Evolutionary conservation across 371 early-diverging fungal genomes (phyloP).

Genomic region (Caulochytrium protostelioides): DNA sequence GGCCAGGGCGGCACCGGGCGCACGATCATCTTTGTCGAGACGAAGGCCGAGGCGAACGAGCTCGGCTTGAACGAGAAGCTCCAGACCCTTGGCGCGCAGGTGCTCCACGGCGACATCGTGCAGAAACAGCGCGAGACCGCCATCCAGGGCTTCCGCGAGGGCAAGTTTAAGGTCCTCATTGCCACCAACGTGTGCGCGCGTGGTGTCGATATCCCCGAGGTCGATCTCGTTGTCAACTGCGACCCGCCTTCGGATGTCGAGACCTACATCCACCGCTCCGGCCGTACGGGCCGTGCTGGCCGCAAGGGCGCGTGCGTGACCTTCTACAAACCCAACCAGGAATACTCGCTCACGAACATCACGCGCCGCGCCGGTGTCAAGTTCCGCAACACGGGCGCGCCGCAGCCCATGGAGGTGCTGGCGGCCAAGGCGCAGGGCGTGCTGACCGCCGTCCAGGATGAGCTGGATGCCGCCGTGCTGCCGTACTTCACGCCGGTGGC

Average conservation of each 20-base stretch:
- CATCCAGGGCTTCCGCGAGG: constrained; percentile 69
- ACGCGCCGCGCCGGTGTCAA: constrained; percentile 44
- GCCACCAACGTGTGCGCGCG: constrained; percentile 90
- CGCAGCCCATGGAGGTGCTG: constrained; percentile 70
- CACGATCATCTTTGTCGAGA: constrained; percentile 80
- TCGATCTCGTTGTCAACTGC: constrained; percentile 90
- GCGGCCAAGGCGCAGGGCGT: constrained; percentile 49
- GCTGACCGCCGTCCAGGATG: constrained; percentile 33
- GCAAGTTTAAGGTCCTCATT: constrained; percentile 38
- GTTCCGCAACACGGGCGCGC: constrained; percentile 57
- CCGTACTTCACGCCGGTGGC: constrained; percentile 53
- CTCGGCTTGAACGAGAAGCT: constrained; percentile 56
- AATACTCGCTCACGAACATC: constrained; percentile 48
- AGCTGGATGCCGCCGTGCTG: constrained; percentile 46
- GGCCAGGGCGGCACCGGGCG: constrained; percentile 41
- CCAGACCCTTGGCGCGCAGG: constrained; percentile 50
- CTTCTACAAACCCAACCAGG: constrained; percentile 67
- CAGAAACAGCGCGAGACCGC: constrained; percentile 70
- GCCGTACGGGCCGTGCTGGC: constrained; percentile 95
- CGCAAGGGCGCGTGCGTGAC: constrained; percentile 74
- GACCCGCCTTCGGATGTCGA: constrained; percentile 84
- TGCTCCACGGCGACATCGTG: constrained; percentile 84
- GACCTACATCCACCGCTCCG: constrained; percentile 85
- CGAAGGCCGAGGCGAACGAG: constrained; percentile 75
- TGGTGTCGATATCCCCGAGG: constrained; percentile 93